Evolutionary conservation across 202 grass and related monocot species (phyloP), one percentile per base, ranked within the genome.

Genomic region (Panicum hallii): DNA sequence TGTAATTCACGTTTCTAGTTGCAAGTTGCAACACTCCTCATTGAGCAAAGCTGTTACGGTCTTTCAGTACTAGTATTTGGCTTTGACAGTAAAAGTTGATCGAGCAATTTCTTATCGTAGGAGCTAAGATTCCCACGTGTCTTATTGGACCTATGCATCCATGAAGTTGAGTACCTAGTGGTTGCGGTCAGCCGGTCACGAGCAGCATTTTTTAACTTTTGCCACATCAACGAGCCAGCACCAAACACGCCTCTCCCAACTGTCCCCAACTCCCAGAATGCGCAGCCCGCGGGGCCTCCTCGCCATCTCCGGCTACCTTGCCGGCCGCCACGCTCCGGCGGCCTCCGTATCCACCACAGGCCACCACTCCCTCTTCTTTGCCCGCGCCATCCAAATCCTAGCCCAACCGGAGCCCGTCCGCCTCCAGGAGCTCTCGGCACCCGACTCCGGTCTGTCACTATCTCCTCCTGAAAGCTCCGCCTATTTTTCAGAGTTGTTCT

Each of bases 341-440:
- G 43, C 63, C 54, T 48, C 61, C 48, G 0, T 67, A 38, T 13
- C 60, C 5, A 26, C 80, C 54, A 23, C 11, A 50, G 50, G 54
- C 5, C 76, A 83, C 53, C 41, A 41, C 20, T 75, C 70, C 32
- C 58, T 82, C 20, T 78, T 89, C 69, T 63, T 63, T 63, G 13
- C 54, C 3, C 82, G 91, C 73, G 12, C 69, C 32, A 70, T 94
- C 79, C 92, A 91, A 60, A 66, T 86, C 78, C 49, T 95, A 80
- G 86, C 90, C 55, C 48, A 84, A 9, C 9, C 75, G 42, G 80
- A 84, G 44, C 67, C 86, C 16, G 88, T 92, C 49, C 84, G 84
- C 65, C 45, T 99, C 17, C 81, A 88, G 71, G 72, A 85, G 79
- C 82, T 94, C 67, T 77, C 84, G 11, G 86, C 89, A 23, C 72